Percentiles rank a stretch among this genome's conserved stretches.
Conservation (phyloP, 805 yeast species). For the Spathaspora hagerdaliae region DNA sequence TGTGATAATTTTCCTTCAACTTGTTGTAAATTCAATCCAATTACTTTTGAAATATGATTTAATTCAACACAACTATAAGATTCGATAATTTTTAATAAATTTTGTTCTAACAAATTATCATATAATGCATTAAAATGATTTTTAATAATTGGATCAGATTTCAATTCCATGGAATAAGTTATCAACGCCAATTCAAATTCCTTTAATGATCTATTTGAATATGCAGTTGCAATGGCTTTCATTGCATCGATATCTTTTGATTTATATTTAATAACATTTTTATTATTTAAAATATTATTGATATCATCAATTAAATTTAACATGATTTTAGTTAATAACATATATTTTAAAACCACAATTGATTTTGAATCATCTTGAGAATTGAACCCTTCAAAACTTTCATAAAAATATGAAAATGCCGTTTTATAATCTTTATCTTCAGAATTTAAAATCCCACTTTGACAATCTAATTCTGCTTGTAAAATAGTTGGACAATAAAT, state of each 20-base stretch:
- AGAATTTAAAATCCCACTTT: conserved; percentile 93
- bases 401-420: conserved; percentile 91
- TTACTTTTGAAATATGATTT: conserved; percentile 77
- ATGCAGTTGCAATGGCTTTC: conserved; percentile 89
- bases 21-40: conserved; percentile 82
- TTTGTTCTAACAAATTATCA: conserved; percentile 89
- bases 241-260: conserved; percentile 91
- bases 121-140: conserved; percentile 90
- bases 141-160: conserved; percentile 82
- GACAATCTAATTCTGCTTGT: conserved; percentile 92
- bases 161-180: conserved; percentile 67
- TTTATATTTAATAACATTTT: conserved; percentile 62
- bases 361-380: conserved; percentile 59
- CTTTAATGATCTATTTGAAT: conserved; percentile 81
- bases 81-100: conserved; percentile 89
- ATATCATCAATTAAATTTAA: conserved; percentile 82
- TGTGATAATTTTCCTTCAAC: conserved; percentile 93
- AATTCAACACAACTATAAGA: conserved; percentile 96
- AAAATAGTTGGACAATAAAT: conserved; percentile 90
- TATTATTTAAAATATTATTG: conserved; percentile 69
- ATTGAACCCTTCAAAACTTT: conserved; percentile 88
- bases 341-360: conserved; percentile 80
- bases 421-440: conserved; percentile 97
- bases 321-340: conserved; percentile 93
- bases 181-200: conserved; percentile 85